A percentile compares a stretch with the other conserved stretches of the same genome.
Evolutionary conservation across 345 rosid genomes (phyloP).

Genomic region (Eucalyptus erythrocorys): DNA sequence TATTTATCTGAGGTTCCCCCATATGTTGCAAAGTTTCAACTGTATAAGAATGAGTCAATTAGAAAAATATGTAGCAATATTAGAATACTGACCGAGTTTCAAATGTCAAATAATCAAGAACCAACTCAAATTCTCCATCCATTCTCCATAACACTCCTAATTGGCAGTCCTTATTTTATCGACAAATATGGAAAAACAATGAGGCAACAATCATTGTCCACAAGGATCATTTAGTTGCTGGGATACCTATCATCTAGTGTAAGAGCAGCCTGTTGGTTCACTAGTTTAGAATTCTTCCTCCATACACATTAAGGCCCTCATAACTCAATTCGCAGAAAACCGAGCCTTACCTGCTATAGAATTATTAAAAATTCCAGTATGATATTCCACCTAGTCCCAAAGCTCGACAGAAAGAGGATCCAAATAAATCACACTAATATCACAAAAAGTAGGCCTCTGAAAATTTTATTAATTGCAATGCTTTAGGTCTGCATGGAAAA

Average conservation of each 20-base stretch:
- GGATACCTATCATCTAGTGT: neutral
- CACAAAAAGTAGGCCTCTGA: neutral
- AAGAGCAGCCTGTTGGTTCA: neutral
- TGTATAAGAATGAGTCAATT: neutral
- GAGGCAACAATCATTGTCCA: neutral
- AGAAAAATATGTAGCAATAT: neutral
- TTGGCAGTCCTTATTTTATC: neutral
- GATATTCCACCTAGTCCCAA: neutral
- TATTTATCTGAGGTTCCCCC: neutral
- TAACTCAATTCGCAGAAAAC: neutral
- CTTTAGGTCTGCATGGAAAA: neutral
- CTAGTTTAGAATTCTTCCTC: neutral
- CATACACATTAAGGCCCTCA: neutral
- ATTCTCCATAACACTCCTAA: neutral
- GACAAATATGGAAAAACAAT: neutral
- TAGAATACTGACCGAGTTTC: neutral
- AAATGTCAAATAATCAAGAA: neutral
- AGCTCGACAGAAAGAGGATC: neutral
- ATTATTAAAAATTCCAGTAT: neutral
- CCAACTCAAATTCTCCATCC: neutral
- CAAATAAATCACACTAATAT: neutral
- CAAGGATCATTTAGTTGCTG: neutral
- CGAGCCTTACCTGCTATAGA: neutral
- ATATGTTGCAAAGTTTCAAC: neutral
- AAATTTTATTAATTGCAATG: neutral